Conservation (phyloP, 306 rosid genomes). For the Myrica gale region DNA sequence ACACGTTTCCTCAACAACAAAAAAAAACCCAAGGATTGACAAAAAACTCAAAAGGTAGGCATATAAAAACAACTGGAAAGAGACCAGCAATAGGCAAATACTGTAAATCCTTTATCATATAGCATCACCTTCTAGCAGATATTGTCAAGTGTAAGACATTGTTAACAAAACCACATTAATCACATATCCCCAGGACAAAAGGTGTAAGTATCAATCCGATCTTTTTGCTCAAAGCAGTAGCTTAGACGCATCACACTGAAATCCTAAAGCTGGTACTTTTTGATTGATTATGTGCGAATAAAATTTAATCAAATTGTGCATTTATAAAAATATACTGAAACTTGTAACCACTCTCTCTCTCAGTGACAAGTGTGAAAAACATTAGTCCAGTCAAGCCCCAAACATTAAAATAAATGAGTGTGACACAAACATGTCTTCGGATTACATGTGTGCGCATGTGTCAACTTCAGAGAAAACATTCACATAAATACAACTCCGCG, state of each 20-base stretch:
- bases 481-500: not conserved
- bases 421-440: not conserved
- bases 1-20: not conserved
- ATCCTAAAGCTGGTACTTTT: not conserved
- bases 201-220: too few relatives aligned
- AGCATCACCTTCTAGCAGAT: not conserved
- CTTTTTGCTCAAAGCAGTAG: not conserved
- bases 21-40: not conserved
- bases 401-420: not conserved
- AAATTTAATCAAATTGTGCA: too few relatives aligned
- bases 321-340: too few relatives aligned
- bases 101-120: not conserved
- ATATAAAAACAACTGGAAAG: not conserved
- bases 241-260: not conserved
- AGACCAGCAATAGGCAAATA: not conserved
- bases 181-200: not conserved
- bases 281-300: not conserved
- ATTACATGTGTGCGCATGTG: not conserved
- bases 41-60: not conserved
- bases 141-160: not conserved
- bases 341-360: not conserved
- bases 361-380: not conserved
- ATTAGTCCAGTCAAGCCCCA: not conserved
- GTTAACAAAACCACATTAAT: not conserved
- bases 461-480: not conserved